Conservation (phyloP, 2,329 filamentous ascomycete species). For the Aspergillus chevalieri region DNA sequence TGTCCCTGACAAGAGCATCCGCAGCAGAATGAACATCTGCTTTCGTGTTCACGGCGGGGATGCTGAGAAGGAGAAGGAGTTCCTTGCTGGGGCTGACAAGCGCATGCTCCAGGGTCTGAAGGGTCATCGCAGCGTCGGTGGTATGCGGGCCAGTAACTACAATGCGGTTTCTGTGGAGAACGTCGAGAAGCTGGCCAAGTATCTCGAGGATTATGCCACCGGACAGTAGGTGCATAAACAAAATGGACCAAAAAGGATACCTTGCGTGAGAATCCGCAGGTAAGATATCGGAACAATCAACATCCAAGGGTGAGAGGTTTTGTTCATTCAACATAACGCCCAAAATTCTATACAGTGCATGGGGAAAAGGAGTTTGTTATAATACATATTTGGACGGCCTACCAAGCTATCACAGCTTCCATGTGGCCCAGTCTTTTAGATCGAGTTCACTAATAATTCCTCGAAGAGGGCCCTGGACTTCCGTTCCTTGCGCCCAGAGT, state of each 20-base stretch:
- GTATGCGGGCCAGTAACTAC: constrained; percentile 83
- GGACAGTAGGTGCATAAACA: background rate
- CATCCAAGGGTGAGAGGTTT: background rate
- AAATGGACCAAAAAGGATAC: too few relatives aligned
- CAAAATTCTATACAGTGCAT: constrained; percentile 1
- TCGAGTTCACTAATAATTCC: constrained; percentile 61
- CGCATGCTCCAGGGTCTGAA: constrained; percentile 72
- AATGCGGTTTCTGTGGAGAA: constrained; percentile 63
- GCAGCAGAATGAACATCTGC: constrained; percentile 93
- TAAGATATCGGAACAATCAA: background rate
- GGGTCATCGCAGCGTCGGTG: constrained; percentile 80
- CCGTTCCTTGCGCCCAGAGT: constrained; percentile 62
- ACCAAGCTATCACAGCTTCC: constrained; percentile 46
- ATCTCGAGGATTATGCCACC: constrained; percentile 50
- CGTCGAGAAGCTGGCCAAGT: constrained; percentile 37
- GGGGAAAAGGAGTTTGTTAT: background rate
- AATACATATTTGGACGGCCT: background rate
- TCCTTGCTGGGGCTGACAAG: constrained; percentile 66
- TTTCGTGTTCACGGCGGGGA: constrained; percentile 66
- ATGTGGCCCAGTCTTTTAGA: constrained; percentile 51
- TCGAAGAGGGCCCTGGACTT: constrained; percentile 67
- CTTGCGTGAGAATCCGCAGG: background rate
- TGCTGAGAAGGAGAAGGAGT: constrained; percentile 69
- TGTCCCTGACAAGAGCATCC: constrained; percentile 66
- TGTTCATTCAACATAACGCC: constrained; percentile 3